Conservation (phyloP, 2,329 filamentous ascomycete genomes). For the Aspergillus piperis region DNA sequence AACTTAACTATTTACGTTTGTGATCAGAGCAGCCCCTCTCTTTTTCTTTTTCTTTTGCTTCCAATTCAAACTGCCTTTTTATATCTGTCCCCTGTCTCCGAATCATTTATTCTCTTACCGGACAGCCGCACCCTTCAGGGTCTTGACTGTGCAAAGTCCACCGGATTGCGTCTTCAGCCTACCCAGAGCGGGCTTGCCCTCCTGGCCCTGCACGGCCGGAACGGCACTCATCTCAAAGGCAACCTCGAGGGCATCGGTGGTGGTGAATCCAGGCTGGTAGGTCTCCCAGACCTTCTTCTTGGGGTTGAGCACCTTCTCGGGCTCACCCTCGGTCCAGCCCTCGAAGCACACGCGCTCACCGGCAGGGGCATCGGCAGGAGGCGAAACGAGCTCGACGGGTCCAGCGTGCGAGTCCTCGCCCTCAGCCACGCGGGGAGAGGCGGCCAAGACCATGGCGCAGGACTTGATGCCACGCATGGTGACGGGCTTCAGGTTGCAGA, state of each 20-base stretch:
- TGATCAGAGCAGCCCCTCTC: background rate
- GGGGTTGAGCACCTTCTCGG: slow-evolving; percentile 90
- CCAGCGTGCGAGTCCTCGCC: slow-evolving; percentile 85
- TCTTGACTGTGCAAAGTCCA: slow-evolving; percentile 80
- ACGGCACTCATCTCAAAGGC: slow-evolving; percentile 80
- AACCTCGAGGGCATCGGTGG: slow-evolving; percentile 76
- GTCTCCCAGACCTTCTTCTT: slow-evolving; percentile 99
- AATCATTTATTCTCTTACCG: slow-evolving; percentile 57
- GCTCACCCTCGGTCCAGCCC: slow-evolving; percentile 82
- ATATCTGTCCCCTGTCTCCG: slow-evolving; percentile 18
- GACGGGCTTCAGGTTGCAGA: slow-evolving; percentile 98
- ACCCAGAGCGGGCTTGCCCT: slow-evolving; percentile 56
- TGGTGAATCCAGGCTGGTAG: slow-evolving; percentile 94
- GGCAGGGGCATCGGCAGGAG: slow-evolving; percentile 74
- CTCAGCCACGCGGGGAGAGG: slow-evolving; percentile 78
- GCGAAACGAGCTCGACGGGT: slow-evolving; percentile 87
- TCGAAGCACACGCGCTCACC: slow-evolving; percentile 92
- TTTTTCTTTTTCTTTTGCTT: too few species aligned
- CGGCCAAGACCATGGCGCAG: slow-evolving; percentile 89
- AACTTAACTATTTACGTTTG: background rate
- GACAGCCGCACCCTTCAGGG: slow-evolving; percentile 76
- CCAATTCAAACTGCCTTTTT: background rate
- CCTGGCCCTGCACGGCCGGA: slow-evolving; percentile 70
- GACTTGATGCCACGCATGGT: slow-evolving; percentile 93
- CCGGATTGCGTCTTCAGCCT: slow-evolving; percentile 74